Conservation (phyloP, 192 early-diverging fungal genomes). For the Entomortierella parvispora region DNA sequence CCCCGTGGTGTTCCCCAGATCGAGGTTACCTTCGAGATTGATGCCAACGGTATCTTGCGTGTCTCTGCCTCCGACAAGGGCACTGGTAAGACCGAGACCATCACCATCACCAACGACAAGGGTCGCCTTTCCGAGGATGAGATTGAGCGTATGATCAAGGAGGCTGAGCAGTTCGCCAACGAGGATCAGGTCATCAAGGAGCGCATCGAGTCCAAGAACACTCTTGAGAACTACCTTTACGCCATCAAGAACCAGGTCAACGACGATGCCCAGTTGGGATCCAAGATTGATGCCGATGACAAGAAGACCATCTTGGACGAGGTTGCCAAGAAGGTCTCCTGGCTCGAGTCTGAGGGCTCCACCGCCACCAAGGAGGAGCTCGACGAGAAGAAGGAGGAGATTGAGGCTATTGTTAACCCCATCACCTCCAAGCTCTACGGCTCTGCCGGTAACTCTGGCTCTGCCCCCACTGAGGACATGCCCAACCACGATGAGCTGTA, state of each 20-base stretch:
- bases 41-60: slow-evolving; percentile 93
- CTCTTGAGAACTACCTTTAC: slow-evolving; percentile 93
- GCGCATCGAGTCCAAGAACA: slow-evolving; percentile 90
- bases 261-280: slow-evolving; percentile 85
- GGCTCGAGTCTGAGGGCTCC: slow-evolving; percentile 85
- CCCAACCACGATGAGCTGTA: slow-evolving; percentile 75
- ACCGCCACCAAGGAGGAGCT: slow-evolving; percentile 96
- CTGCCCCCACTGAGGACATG: slow-evolving; percentile 68
- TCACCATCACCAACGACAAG: slow-evolving; percentile 98
- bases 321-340: slow-evolving; percentile 71
- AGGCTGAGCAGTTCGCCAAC: slow-evolving; percentile 93
- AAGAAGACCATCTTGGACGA: slow-evolving; percentile 89
- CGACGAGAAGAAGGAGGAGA: slow-evolving; percentile 94
- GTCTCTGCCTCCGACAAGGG: slow-evolving; percentile 96
- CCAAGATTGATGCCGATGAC: slow-evolving; percentile 89
- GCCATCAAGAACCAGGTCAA: slow-evolving; percentile 86
- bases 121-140: slow-evolving; percentile 94
- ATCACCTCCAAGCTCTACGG: slow-evolving; percentile 93
- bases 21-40: slow-evolving; percentile 96
- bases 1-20: slow-evolving; percentile 98
- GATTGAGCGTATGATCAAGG: slow-evolving; percentile 96
- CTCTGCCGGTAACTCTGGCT: slow-evolving; percentile 62
- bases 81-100: slow-evolving; percentile 95
- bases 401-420: slow-evolving; percentile 95
- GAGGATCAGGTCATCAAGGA: slow-evolving; percentile 89